Percentiles rank a stretch among this genome's conserved stretches.
phyloP scores from a whole-genome alignment of 371 early-diverging fungal species.

The Parasitella parasitica region DNA sequence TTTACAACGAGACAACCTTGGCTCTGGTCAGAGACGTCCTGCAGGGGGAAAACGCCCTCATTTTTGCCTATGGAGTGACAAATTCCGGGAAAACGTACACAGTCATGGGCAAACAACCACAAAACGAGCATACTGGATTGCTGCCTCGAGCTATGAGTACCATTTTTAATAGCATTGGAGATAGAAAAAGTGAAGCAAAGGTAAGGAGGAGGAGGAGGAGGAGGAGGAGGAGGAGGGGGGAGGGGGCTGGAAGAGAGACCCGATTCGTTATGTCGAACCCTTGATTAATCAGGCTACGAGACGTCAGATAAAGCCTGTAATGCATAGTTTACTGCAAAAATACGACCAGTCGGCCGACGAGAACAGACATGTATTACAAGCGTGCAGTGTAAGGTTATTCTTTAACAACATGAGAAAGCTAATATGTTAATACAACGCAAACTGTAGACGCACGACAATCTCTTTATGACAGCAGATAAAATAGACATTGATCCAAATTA shows the following conservation, averaged over 20 bases:
- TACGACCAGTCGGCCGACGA: conserved; percentile 37
- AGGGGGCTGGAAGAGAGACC: too few species aligned
- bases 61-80: conserved; percentile 79
- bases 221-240: too few species aligned
- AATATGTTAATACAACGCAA: neutral
- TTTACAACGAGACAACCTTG: conserved; percentile 61
- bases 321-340: conserved; percentile 42
- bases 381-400: conserved; percentile 6
- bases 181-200: conserved; percentile 34
- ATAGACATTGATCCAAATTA: conserved; percentile 45
- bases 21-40: conserved; percentile 54
- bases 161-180: conserved; percentile 50
- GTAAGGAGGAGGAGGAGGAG: too few species aligned
- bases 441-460: too few species aligned
- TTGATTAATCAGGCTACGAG: neutral
- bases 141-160: conserved; percentile 61
- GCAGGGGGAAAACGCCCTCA: conserved; percentile 58
- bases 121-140: conserved; percentile 46
- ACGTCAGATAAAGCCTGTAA: conserved; percentile 37
- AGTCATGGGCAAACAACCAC: conserved; percentile 48
- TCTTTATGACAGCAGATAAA: neutral
- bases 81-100: conserved; percentile 84
- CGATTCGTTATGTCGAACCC: too few species aligned
- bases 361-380: conserved; percentile 31
- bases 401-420: neutral